Conservation (phyloP, 1,139 yeast species). For the Nakaseomyces delphensis region DNA sequence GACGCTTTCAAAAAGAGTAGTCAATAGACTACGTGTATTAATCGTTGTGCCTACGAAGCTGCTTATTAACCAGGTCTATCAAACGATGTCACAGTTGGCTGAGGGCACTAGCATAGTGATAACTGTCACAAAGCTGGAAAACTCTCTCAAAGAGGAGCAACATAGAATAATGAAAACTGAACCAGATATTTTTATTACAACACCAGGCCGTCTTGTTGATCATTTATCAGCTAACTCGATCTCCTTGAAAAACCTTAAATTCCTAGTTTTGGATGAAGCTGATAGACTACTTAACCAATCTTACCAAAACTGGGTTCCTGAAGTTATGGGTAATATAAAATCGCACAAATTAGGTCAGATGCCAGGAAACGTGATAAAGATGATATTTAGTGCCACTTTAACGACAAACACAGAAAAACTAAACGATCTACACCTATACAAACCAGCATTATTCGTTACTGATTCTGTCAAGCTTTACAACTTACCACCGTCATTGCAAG, state of each 20-base stretch:
- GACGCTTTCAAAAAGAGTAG: conserved; percentile 50
- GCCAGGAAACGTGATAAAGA: conserved; percentile 41
- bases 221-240: conserved; percentile 46
- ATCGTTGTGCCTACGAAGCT: conserved; percentile 87
- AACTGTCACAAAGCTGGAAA: conserved; percentile 48
- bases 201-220: conserved; percentile 94
- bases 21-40: conserved; percentile 68
- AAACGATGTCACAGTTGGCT: conserved; percentile 50
- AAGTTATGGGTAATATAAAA: conserved; percentile 42
- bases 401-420: conserved; percentile 89
- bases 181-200: conserved; percentile 75
- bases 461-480: conserved; percentile 47
- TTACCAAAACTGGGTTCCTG: conserved; percentile 86
- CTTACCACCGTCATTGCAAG: conserved; percentile 49
- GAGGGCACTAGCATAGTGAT: conserved; percentile 61
- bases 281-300: conserved; percentile 84
- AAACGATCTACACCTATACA: conserved; percentile 54
- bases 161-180: conserved; percentile 37
- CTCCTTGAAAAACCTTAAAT: conserved; percentile 45
- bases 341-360: conserved; percentile 26
- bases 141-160: conserved; percentile 62
- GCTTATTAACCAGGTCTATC: conserved; percentile 69
- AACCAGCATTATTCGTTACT: conserved; percentile 65
- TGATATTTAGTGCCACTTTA: conserved; percentile 86
- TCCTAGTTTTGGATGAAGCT: conserved; percentile 87